A percentile compares a stretch with the other conserved stretches of the same genome.
phyloP scores from a whole-genome alignment of 1,284 basidiomycete species.

The Neonothopanus nambi region DNA sequence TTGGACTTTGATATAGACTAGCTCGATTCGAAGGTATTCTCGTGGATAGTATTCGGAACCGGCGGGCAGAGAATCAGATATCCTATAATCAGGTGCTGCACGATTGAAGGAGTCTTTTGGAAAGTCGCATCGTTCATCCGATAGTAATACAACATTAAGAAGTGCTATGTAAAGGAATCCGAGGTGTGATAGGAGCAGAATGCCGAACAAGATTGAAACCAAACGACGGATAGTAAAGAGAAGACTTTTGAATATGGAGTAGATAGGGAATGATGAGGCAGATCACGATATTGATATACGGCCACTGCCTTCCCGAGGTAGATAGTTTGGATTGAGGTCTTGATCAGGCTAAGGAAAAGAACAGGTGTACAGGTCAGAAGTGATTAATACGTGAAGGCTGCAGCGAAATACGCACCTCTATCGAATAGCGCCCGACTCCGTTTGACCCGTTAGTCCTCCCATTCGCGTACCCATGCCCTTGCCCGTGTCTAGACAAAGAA shows the following conservation, averaged over 20 bases:
- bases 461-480: slow-evolving; percentile 1
- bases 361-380: background rate
- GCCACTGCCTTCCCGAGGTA: slow-evolving; percentile 3
- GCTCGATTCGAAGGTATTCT: too few relatives aligned
- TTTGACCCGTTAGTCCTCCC: background rate
- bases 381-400: background rate
- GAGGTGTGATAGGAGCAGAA: too few relatives aligned
- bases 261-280: background rate
- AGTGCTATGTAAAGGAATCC: too few relatives aligned
- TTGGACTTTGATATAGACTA: too few relatives aligned
- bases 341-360: background rate
- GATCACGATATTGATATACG: slow-evolving; percentile 6
- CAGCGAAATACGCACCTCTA: background rate
- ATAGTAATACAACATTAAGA: too few relatives aligned
- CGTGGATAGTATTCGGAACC: too few relatives aligned
- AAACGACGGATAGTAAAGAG: too few relatives aligned
- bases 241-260: background rate
- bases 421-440: background rate
- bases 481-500: background rate
- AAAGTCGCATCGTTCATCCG: too few relatives aligned
- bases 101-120: too few relatives aligned
- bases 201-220: too few relatives aligned
- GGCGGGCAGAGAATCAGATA: too few relatives aligned
- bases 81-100: too few relatives aligned
- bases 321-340: slow-evolving; percentile 1